Conservation (phyloP, 2,329 filamentous ascomycete species). For the Bipolaris bicolor region DNA sequence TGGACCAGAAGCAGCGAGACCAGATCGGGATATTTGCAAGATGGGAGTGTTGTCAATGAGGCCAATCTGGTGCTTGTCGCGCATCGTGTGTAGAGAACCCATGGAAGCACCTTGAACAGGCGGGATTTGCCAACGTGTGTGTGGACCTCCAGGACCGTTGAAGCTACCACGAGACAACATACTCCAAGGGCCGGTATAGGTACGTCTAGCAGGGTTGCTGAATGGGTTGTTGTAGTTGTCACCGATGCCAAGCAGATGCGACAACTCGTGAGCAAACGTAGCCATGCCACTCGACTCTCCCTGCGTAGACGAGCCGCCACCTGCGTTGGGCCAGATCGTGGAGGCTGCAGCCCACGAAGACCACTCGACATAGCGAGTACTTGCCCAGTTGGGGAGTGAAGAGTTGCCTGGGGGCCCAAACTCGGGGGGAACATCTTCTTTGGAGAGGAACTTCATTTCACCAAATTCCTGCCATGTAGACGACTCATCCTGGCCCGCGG, state of each 20-base stretch:
- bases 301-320: constrained; percentile 60
- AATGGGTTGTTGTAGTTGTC: constrained; percentile 65
- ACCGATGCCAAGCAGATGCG: constrained; percentile 59
- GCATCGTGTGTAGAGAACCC: constrained; percentile 60
- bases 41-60: constrained; percentile 54
- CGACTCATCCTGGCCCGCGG: constrained; percentile 62
- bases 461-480: constrained; percentile 65
- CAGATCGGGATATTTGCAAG: constrained; percentile 54
- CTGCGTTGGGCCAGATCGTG: constrained; percentile 62
- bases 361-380: constrained; percentile 61
- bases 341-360: constrained; percentile 60
- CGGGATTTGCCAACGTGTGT: constrained; percentile 61
- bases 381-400: constrained; percentile 54
- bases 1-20: constrained; percentile 52
- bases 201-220: constrained; percentile 52
- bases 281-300: constrained; percentile 61
- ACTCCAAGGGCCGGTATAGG: constrained; percentile 60
- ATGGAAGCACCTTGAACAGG: constrained; percentile 56
- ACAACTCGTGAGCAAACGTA: constrained; percentile 61
- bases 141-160: constrained; percentile 61
- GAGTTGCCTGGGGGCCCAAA: constrained; percentile 58
- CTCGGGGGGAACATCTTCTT: constrained; percentile 56
- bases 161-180: constrained; percentile 62
- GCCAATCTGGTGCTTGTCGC: constrained; percentile 61
- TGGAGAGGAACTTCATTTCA: constrained; percentile 58